Percentiles rank a stretch among this genome's conserved stretches.
These are phyloP conservation scores for Barnettozyma pratensis DNA, from an alignment of 805 yeast genomes.

Conservation along the genomic window DNA sequence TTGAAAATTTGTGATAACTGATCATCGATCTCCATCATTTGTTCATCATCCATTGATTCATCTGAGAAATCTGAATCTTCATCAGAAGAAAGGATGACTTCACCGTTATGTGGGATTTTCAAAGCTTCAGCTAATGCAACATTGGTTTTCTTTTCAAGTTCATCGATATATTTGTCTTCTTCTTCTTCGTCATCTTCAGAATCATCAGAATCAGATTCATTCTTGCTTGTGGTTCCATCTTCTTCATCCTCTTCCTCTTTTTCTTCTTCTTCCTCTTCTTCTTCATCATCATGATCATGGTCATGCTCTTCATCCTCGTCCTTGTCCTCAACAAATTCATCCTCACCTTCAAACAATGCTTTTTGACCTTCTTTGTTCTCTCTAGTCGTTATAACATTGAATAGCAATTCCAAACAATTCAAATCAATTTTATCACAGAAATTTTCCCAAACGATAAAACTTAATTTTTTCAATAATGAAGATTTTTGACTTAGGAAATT, in stretches of 20 bases:
- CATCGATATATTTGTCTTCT: slow-evolving; percentile 27
- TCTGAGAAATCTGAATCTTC: slow-evolving; percentile 55
- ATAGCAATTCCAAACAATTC: slow-evolving; percentile 43
- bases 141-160: slow-evolving; percentile 50
- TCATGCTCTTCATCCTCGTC: slow-evolving; percentile 34
- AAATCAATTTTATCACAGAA: slow-evolving; percentile 41
- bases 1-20: slow-evolving; percentile 80
- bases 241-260: slow-evolving; percentile 24
- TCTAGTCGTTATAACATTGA: slow-evolving; percentile 53
- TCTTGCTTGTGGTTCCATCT: slow-evolving; percentile 35
- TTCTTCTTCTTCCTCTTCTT: slow-evolving; percentile 24
- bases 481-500: slow-evolving; percentile 55
- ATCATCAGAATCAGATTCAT: slow-evolving; percentile 15
- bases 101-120: slow-evolving; percentile 51
- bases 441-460: slow-evolving; percentile 52
- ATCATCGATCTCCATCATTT: slow-evolving; percentile 90
- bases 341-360: slow-evolving; percentile 63
- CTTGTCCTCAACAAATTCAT: slow-evolving; percentile 42
- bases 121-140: slow-evolving; percentile 65
- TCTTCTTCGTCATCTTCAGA: slow-evolving; percentile 28
- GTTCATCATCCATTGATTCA: slow-evolving; percentile 92
- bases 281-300: slow-evolving; percentile 27
- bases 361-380: slow-evolving; percentile 83
- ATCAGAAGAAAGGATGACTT: slow-evolving; percentile 35
- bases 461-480: slow-evolving; percentile 50